Percentiles rank a stretch among this genome's conserved stretches.
phyloP scores from a whole-genome alignment of 2,329 filamentous ascomycete species.

The Aureobasidium zeae region DNA sequence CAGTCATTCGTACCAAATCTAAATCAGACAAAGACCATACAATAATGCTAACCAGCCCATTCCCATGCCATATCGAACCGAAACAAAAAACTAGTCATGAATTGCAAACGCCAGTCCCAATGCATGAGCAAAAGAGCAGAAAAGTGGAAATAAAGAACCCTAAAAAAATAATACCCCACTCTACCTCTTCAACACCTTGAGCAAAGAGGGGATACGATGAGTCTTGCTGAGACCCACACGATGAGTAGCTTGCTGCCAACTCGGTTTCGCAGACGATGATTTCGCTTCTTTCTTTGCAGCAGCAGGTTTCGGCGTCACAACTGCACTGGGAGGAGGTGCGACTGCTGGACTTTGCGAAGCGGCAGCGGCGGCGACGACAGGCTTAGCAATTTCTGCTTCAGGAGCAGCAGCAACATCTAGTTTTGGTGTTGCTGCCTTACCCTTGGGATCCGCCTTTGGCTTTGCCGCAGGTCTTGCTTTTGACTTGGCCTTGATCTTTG shows the following conservation, averaged over 20 bases:
- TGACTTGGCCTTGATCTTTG: neutral
- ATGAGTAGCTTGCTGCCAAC: slow-evolving; percentile 10
- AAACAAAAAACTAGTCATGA: too few relatives aligned
- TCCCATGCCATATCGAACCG: too few relatives aligned
- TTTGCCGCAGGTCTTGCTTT: neutral
- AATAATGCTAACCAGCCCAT: too few relatives aligned
- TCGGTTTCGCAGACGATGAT: slow-evolving; percentile 5
- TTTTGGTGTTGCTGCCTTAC: neutral
- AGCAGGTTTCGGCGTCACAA: neutral
- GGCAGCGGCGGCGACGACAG: slow-evolving; percentile 17
- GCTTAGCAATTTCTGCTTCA: slow-evolving; percentile 13
- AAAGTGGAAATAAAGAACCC: too few relatives aligned
- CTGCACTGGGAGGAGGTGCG: neutral
- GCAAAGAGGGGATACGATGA: slow-evolving; percentile 40
- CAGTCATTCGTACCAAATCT: too few relatives aligned
- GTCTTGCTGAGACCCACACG: slow-evolving; percentile 42
- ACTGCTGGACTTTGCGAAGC: neutral
- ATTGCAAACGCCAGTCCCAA: slow-evolving; percentile 5
- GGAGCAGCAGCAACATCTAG: neutral
- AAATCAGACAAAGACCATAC: too few relatives aligned
- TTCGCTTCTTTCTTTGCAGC: slow-evolving; percentile 21
- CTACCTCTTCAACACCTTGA: slow-evolving; percentile 22
- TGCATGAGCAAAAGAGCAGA: too few relatives aligned
- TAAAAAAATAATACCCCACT: neutral
- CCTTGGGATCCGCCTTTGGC: neutral